Conservation (phyloP, 139 green algal species). For the Diplosphaera chodatii region DNA sequence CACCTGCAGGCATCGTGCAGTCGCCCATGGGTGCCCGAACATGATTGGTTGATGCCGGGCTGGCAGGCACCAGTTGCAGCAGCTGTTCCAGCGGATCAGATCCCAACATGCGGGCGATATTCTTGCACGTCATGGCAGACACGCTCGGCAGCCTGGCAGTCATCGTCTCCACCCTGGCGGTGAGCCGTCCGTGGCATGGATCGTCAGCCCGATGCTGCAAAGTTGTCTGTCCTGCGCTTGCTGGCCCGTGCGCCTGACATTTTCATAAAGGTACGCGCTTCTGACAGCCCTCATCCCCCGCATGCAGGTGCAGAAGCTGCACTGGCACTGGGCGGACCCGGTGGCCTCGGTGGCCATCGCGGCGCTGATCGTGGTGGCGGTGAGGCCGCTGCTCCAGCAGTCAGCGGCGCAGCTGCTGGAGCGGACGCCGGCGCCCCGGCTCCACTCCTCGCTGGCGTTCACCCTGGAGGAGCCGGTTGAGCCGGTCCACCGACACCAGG, state of each 20-base stretch:
- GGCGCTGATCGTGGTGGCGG: background rate
- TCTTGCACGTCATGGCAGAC: constrained; percentile 37
- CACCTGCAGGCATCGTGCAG: no score
- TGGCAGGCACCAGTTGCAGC: background rate
- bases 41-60: background rate
- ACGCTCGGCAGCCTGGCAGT: constrained; percentile 36
- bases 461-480: no score
- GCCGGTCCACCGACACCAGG: no score
- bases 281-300: background rate
- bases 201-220: no score
- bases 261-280: no score
- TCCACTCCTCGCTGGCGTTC: no score
- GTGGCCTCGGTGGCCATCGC: constrained; percentile 8
- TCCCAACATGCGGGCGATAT: constrained; percentile 41
- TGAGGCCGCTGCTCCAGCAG: constrained; percentile 1
- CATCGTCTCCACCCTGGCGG: constrained; percentile 31
- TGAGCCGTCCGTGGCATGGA: background rate
- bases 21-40: no score
- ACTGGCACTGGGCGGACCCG: constrained; percentile 33
- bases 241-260: no score
- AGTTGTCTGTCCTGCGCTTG: no score
- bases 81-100: background rate
- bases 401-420: constrained; percentile 1
- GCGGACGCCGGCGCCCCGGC: no score
- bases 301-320: constrained; percentile 18